phyloP scores from a whole-genome alignment of 2,329 filamentous ascomycete species.

The Hypoxylon sp. region DNA sequence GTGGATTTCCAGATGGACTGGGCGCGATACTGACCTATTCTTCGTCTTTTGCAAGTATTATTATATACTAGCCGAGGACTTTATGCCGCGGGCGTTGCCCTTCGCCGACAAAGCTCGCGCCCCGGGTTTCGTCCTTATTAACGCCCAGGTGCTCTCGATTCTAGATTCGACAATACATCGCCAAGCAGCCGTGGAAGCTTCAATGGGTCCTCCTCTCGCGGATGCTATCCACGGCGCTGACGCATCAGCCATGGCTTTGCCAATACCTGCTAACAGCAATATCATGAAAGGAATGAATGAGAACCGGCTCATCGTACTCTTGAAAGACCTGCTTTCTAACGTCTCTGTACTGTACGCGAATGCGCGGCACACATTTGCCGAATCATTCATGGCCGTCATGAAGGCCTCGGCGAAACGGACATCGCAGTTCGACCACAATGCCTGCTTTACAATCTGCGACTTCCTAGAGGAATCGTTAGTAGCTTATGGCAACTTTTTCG shows the following conservation, averaged over 20 bases:
- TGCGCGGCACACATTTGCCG: slow-evolving; percentile 75
- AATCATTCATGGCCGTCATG: slow-evolving; percentile 76
- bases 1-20: slow-evolving; percentile 87
- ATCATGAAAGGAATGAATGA: slow-evolving; percentile 85
- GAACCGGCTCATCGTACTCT: slow-evolving; percentile 81
- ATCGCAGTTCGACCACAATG: slow-evolving; percentile 81
- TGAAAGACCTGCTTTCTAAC: slow-evolving; percentile 78
- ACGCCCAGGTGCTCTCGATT: slow-evolving; percentile 81
- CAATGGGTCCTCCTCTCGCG: slow-evolving; percentile 53
- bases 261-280: slow-evolving; percentile 70
- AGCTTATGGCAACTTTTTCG: slow-evolving; percentile 62
- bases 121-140: slow-evolving; percentile 81
- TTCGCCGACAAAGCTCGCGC: slow-evolving; percentile 67
- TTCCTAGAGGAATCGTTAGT: slow-evolving; percentile 84
- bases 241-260: slow-evolving; percentile 69
- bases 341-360: slow-evolving; percentile 50
- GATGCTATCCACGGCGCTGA: slow-evolving; percentile 66
- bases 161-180: slow-evolving; percentile 86
- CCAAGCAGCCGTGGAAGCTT: slow-evolving; percentile 63
- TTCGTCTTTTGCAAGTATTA: slow-evolving; percentile 93
- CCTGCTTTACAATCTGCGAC: slow-evolving; percentile 90
- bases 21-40: slow-evolving; percentile 86
- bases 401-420: slow-evolving; percentile 78
- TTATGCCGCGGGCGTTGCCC: slow-evolving; percentile 65
- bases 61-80: slow-evolving; percentile 79